Evolutionary conservation across 108 stramenopile genomes (phyloP).

Genomic region (Nannochloropsis granulata): DNA sequence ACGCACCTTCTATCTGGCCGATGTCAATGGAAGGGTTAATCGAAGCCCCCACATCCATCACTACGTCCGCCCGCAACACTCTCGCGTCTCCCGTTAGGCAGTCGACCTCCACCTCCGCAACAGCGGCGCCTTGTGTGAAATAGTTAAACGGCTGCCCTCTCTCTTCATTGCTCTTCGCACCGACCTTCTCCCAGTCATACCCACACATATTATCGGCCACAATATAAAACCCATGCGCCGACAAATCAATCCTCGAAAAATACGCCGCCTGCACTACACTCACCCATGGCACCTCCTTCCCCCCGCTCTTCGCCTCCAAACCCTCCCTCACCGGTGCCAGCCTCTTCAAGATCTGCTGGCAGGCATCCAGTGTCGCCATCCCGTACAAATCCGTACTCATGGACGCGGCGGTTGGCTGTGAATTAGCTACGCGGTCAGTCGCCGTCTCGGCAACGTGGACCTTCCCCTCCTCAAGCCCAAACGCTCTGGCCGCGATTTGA

Average conservation of each 20-base stretch:
- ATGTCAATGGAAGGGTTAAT: constrained; percentile 91
- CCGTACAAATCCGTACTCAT: constrained; percentile 84
- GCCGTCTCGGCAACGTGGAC: constrained; percentile 81
- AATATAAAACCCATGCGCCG: constrained; percentile 80
- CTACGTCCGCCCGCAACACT: constrained; percentile 57
- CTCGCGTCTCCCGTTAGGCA: constrained; percentile 66
- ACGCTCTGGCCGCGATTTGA: constrained; percentile 78
- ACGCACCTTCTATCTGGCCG: constrained; percentile 90
- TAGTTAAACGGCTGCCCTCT: constrained; percentile 81
- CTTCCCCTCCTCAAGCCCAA: constrained; percentile 58
- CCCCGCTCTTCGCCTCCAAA: constrained; percentile 32
- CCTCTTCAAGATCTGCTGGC: constrained; percentile 61
- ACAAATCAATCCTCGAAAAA: constrained; percentile 63
- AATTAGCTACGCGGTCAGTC: constrained; percentile 74
- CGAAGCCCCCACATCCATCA: constrained; percentile 58
- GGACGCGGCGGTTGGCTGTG: constrained; percentile 71
- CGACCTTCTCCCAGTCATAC: constrained; percentile 49
- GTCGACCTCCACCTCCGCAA: constrained; percentile 77
- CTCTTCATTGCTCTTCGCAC: constrained; percentile 50
- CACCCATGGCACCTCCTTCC: constrained; percentile 23
- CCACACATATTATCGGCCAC: constrained; percentile 55
- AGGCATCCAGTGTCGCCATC: constrained; percentile 87
- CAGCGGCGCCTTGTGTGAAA: constrained; percentile 80
- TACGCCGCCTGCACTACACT: constrained; percentile 51
- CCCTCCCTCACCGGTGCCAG: constrained; percentile 57